phyloP scores from a whole-genome alignment of 768 basidiomycete species.

The Amanita molliuscula region DNA sequence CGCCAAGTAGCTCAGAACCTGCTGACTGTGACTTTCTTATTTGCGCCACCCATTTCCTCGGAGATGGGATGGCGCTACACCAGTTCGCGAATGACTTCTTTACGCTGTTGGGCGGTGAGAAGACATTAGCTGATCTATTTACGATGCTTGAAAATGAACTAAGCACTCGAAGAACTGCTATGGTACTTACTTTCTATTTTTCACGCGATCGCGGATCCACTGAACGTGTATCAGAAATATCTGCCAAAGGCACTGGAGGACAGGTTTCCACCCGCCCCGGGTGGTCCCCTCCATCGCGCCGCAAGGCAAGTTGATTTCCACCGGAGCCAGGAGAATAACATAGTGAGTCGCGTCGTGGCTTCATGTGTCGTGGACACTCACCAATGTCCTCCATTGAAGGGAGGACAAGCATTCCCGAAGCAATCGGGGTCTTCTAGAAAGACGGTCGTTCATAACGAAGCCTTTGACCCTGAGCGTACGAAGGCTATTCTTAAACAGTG shows the following conservation, averaged over 20 bases:
- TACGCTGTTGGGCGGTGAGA: constrained; percentile 30
- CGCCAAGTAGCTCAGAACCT: constrained; percentile 3
- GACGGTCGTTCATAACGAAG: constrained; percentile 63
- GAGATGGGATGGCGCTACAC: constrained; percentile 84
- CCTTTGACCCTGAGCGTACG: constrained; percentile 45
- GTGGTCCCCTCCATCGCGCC: constrained; percentile 29
- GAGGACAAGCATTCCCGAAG: constrained; percentile 66
- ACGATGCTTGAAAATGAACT: constrained; percentile 2
- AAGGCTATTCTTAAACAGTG: constrained; percentile 57
- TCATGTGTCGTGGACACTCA: not conserved
- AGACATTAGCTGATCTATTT: not conserved
- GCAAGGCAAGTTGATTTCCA: constrained; percentile 48
- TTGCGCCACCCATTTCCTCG: constrained; percentile 72
- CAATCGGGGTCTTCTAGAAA: constrained; percentile 30
- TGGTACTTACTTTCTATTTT: not conserved
- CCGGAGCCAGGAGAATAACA: constrained; percentile 39
- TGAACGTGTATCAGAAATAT: constrained; percentile 1
- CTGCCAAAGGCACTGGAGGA: constrained; percentile 16
- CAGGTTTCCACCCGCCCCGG: constrained; percentile 22
- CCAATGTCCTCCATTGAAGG: constrained; percentile 23
- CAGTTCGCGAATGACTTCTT: constrained; percentile 77
- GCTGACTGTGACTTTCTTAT: constrained; percentile 52
- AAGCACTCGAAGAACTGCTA: not conserved
- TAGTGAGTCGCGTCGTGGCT: constrained; percentile 27
- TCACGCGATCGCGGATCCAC: not conserved